Base-by-base conservation (phyloP, 2,329 filamentous ascomycete species). In the Ascochyta koolunga region DNA sequence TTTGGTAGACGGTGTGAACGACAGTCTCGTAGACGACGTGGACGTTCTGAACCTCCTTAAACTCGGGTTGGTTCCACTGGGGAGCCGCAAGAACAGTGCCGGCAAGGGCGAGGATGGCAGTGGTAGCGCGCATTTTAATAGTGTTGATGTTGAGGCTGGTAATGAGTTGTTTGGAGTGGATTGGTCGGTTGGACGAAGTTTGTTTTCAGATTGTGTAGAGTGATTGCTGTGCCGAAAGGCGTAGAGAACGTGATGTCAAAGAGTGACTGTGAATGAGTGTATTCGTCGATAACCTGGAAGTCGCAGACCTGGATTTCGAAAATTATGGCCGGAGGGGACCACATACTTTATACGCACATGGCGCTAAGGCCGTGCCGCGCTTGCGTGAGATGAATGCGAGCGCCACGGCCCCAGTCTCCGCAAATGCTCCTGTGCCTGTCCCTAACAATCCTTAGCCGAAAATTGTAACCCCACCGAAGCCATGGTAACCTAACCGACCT, bases 181-280 rank as follows among this genome's bases (percentile, higher is more conserved):
- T 56, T 53, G 56, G 58, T 62, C 64, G 51, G 51, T 47, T 50
- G 11, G 62, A 66, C 62, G 54, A 45, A 44, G 35, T 45, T 48
- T 46, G 29, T 59, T 54, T 49, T 42, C 22, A 24, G 43, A 46
- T 59, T 56, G 47, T 19, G 24, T 49, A 44, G 46, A 59, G 63
- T 58, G 67, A 67, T 58, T 52, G 64, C 61, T 41, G 44, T 65
- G 65, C 66, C 66, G 61, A 62, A 64, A 60, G 66, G 65, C 62
- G 62, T 67, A 70, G 67, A 48, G 67, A 70, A 55, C 57, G 67
- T 69, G 64, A 37, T 62, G 60, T 67, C 63, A 70, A 63, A 64
- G 60, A 68, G 54, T 68, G 67, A 71, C 66, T 59, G 53, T 29
- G 54, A 61, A 60, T 54, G 64, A 68, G 64, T 62, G 65, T 56